phyloP scores from a whole-genome alignment of 2,329 filamentous ascomycete species.

The Talaromyces piceae region DNA sequence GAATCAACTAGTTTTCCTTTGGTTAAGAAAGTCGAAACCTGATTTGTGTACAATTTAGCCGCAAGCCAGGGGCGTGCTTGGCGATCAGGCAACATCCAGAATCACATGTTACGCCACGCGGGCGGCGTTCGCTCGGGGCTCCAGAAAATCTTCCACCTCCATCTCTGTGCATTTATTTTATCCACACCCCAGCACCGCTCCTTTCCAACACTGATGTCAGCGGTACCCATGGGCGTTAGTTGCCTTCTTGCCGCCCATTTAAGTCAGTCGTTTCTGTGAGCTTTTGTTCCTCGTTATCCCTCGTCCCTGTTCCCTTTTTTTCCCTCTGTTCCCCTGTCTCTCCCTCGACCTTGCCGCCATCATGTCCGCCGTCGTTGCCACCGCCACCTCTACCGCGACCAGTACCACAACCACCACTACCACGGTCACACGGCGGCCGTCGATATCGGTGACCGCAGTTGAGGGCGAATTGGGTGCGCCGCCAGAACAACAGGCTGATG shows the following conservation, averaged over 20 bases:
- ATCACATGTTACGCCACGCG: slow-evolving; percentile 12
- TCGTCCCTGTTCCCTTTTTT: too few relatives aligned
- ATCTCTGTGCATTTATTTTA: not conserved
- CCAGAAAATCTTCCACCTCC: not conserved
- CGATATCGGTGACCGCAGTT: slow-evolving; percentile 6
- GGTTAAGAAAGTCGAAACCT: too few relatives aligned
- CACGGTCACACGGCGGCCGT: slow-evolving; percentile 13
- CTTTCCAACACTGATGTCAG: not conserved
- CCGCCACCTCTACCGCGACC: slow-evolving; percentile 1
- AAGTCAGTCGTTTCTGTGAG: not conserved
- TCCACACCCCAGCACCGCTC: not conserved
- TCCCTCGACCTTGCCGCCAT: not conserved
- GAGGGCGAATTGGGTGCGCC: not conserved
- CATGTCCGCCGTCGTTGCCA: slow-evolving; percentile 4
- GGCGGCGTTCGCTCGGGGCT: not conserved
- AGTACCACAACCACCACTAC: slow-evolving; percentile 12
- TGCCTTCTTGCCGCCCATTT: not conserved
- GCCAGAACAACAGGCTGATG: slow-evolving; percentile 55
- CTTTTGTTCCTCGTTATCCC: not conserved
- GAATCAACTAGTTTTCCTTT: too few relatives aligned
- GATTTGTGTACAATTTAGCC: too few relatives aligned
- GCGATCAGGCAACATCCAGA: not conserved
- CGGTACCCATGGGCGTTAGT: not conserved
- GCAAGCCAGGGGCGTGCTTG: not conserved
- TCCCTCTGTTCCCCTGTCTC: too few relatives aligned